phyloP scores from a whole-genome alignment of 768 basidiomycete species.

The Serendipita sp. region DNA sequence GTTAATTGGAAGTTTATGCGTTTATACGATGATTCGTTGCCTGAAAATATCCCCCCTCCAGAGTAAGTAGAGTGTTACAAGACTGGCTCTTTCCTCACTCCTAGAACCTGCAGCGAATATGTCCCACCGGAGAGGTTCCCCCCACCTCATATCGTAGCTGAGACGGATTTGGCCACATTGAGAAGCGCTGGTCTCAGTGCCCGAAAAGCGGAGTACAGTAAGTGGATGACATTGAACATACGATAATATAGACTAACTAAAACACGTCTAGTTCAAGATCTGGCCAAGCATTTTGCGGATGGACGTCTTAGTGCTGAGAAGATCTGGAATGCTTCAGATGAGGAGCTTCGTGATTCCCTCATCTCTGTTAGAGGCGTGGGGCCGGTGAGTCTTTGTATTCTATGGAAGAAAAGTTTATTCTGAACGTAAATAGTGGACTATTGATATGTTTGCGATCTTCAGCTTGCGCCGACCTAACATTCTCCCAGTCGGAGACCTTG shows the following conservation, averaged over 20 bases:
- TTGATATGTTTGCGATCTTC: slow-evolving; percentile 92
- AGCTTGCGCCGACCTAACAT: slow-evolving; percentile 72
- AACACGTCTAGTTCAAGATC: slow-evolving; percentile 44
- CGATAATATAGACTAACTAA: not conserved
- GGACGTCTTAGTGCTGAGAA: slow-evolving; percentile 62
- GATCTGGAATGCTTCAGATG: slow-evolving; percentile 53
- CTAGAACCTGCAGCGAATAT: not conserved
- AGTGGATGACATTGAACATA: slow-evolving; percentile 13
- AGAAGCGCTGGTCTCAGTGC: slow-evolving; percentile 61
- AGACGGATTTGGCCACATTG: slow-evolving; percentile 40
- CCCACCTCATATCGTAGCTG: slow-evolving; percentile 48
- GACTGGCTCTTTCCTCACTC: not conserved
- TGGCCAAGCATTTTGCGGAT: slow-evolving; percentile 66
- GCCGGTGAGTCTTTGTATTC: slow-evolving; percentile 27
- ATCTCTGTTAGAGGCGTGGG: slow-evolving; percentile 71
- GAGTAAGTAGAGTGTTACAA: slow-evolving; percentile 21
- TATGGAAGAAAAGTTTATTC: not conserved
- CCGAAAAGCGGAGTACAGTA: slow-evolving; percentile 85
- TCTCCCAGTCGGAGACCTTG: slow-evolving; percentile 64
- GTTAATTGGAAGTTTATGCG: slow-evolving; percentile 68
- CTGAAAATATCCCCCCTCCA: slow-evolving; percentile 40
- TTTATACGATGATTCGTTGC: slow-evolving; percentile 55
- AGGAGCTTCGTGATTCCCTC: slow-evolving; percentile 58
- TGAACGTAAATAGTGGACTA: slow-evolving; percentile 35
- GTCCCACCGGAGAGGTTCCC: slow-evolving; percentile 41